Conservation (phyloP, 2,329 filamentous ascomycete species). For the Didymella sp. region DNA sequence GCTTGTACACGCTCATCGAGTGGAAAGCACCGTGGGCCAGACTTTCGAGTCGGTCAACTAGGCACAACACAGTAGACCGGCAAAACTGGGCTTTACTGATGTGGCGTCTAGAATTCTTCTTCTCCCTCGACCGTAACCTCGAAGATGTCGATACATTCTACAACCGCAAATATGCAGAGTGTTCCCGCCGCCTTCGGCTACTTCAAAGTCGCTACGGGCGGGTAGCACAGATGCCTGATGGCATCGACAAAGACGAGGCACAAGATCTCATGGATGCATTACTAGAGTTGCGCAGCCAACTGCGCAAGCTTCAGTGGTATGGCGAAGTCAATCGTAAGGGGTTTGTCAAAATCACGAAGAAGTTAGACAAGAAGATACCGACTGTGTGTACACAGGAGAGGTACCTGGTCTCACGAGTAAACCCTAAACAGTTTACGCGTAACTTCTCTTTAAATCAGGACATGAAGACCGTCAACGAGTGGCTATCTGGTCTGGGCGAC, state of each 20-base stretch:
- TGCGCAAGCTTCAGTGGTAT: conserved; percentile 96
- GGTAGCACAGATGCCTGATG: conserved; percentile 70
- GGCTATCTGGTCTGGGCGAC: conserved; percentile 83
- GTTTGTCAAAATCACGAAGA: conserved; percentile 99
- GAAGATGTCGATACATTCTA: conserved; percentile 97
- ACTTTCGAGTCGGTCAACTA: background rate
- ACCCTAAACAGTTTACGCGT: conserved; percentile 85
- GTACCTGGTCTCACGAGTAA: conserved; percentile 90
- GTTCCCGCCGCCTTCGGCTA: conserved; percentile 81
- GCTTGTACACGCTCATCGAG: background rate
- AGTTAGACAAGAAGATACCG: conserved; percentile 92
- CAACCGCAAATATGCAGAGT: conserved; percentile 91
- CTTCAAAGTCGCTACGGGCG: conserved; percentile 87
- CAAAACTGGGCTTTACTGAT: conserved; percentile 13
- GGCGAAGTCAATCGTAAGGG: conserved; percentile 94
- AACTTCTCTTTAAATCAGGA: conserved; percentile 66
- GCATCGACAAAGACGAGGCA: conserved; percentile 84
- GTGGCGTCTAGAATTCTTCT: conserved; percentile 81
- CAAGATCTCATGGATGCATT: conserved; percentile 91
- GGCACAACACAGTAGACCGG: background rate
- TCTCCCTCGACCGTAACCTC: conserved; percentile 92
- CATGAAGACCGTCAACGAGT: conserved; percentile 81
- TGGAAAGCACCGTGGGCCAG: background rate
- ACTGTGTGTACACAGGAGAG: conserved; percentile 77
- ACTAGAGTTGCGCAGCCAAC: conserved; percentile 83